phyloP scores from a whole-genome alignment of 2,329 filamentous ascomycete species.

The Exophiala aquamarina region DNA sequence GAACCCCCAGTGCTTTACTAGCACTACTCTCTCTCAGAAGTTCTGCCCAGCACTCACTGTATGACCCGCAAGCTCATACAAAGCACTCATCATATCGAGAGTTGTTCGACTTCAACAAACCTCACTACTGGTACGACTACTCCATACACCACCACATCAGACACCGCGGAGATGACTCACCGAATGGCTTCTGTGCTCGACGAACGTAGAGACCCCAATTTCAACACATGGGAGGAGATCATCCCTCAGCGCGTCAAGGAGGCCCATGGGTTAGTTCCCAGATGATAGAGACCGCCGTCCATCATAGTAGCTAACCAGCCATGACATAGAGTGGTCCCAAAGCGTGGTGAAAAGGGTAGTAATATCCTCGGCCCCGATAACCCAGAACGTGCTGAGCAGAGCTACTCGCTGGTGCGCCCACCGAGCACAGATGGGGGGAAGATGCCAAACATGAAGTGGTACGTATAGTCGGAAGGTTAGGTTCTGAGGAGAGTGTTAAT shows the following conservation, averaged over 20 bases:
- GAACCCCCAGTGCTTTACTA: no score
- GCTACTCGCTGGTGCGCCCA: conserved; percentile 68
- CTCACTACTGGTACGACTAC: neutral
- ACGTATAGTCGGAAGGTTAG: conserved; percentile 62
- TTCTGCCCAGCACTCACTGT: no score
- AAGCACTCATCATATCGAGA: no score
- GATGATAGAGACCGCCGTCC: no score
- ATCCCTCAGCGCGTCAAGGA: no score
- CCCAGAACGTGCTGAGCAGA: conserved; percentile 64
- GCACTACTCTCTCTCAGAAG: no score
- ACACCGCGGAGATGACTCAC: neutral
- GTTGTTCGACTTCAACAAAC: no score
- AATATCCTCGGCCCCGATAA: conserved; percentile 70
- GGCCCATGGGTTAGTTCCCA: no score
- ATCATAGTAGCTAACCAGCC: no score
- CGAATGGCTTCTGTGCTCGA: conserved; percentile 1
- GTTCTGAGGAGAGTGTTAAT: conserved; percentile 53
- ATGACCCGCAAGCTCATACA: no score
- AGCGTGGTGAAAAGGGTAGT: conserved; percentile 53
- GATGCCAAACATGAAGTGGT: conserved; percentile 71
- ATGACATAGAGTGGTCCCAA: no score
- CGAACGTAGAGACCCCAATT: conserved; percentile 3
- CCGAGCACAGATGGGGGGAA: conserved; percentile 71
- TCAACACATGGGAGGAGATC: conserved; percentile 2
- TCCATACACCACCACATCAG: neutral